A percentile compares a stretch with the other conserved stretches of the same genome.
Conservation (phyloP, 805 yeast species). For the Komagataella pastoris region DNA sequence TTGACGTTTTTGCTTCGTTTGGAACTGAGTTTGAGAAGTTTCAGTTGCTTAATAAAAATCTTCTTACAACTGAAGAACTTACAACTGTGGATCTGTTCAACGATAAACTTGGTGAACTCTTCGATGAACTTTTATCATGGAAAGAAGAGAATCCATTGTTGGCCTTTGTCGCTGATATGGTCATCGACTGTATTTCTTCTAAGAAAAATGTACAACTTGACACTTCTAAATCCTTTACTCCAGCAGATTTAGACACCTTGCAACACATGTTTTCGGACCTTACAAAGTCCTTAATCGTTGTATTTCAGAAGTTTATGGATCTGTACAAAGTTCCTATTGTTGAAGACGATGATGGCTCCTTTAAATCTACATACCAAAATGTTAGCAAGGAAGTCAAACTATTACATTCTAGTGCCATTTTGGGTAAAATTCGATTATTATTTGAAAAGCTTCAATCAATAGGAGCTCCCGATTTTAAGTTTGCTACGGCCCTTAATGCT, state of each 20-base stretch:
- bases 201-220: neutral
- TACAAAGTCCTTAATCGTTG: conserved; percentile 46
- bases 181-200: conserved; percentile 18
- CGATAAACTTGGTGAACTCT: conserved; percentile 13
- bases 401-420: conserved; percentile 8
- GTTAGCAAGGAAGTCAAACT: conserved; percentile 26
- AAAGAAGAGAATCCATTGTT: conserved; percentile 14
- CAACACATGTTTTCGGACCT: conserved; percentile 37
- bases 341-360: conserved; percentile 60
- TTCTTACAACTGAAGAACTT: conserved; percentile 7
- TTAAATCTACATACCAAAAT: conserved; percentile 32
- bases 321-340: conserved; percentile 18
- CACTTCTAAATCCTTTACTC: neutral
- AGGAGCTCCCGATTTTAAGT: neutral
- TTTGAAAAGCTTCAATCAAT: neutral
- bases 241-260: conserved; percentile 9
- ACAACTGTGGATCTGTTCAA: conserved; percentile 10
- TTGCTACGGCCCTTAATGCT: conserved; percentile 31
- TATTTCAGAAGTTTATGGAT: conserved; percentile 47
- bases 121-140: conserved; percentile 20
- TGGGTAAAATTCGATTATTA: conserved; percentile 6
- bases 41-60: neutral
- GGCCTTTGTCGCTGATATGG: conserved; percentile 33
- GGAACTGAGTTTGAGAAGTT: neutral
- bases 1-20: neutral